These are phyloP conservation scores for Jaltomata sinuosa DNA, from an alignment of 257 asterid genomes.

Conservation along the genomic window DNA sequence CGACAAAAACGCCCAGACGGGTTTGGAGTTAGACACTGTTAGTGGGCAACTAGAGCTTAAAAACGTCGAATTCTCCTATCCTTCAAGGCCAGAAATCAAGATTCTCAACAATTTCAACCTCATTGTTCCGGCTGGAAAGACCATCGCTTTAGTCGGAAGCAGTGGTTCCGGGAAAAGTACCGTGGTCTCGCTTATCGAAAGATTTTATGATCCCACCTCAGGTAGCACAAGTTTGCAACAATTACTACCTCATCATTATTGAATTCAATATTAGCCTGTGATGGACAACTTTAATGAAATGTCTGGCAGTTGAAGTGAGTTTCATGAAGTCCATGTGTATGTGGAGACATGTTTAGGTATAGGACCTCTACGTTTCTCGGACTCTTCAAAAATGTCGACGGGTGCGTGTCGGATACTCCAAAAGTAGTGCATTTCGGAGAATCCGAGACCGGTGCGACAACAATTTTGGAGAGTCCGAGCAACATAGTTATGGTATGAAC, in stretches of 20 bases:
- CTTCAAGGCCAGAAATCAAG: constrained; percentile 64
- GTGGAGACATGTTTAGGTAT: background rate
- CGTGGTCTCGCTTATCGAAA: constrained; percentile 83
- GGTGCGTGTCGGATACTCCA: background rate
- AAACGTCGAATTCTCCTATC: constrained; percentile 58
- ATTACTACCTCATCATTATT: background rate
- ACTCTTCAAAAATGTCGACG: background rate
- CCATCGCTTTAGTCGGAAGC: constrained; percentile 83
- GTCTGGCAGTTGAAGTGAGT: background rate
- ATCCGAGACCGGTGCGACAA: background rate
- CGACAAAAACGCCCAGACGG: constrained; percentile 40
- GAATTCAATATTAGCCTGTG: background rate
- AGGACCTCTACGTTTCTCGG: background rate
- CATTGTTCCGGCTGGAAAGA: constrained; percentile 70
- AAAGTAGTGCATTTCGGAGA: background rate
- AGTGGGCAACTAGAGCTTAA: constrained; percentile 71
- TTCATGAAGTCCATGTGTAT: background rate
- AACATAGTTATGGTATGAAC: background rate
- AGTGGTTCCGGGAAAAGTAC: constrained; percentile 96
- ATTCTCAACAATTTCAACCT: constrained; percentile 54
- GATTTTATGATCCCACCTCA: constrained; percentile 81
- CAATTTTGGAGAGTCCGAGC: background rate
- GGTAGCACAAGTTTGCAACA: constrained; percentile 26
- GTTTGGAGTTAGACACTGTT: constrained; percentile 57
- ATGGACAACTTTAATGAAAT: background rate